Evolutionary conservation across 2,329 filamentous ascomycete species (phyloP).

Genomic region (Intubia oerlemansii): DNA sequence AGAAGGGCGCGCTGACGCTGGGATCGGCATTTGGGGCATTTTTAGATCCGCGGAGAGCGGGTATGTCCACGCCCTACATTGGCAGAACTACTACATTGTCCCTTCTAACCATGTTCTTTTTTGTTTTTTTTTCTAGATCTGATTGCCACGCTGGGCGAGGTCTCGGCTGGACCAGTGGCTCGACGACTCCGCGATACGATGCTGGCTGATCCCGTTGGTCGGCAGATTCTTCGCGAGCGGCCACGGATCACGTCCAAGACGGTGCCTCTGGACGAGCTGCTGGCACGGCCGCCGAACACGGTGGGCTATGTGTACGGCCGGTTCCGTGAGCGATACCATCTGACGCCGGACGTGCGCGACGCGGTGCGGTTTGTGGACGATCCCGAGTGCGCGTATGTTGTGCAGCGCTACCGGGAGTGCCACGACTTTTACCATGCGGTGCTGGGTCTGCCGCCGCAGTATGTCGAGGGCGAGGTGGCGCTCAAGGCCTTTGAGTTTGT

Average conservation of each 20-base stretch:
- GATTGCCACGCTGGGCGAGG: constrained; percentile 83
- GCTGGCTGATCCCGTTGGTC: constrained; percentile 65
- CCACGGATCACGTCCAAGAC: constrained; percentile 70
- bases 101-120: too few species aligned
- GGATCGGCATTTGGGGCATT: constrained; percentile 42
- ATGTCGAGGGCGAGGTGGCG: constrained; percentile 93
- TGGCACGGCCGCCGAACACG: constrained; percentile 46
- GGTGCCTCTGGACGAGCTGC: constrained; percentile 44
- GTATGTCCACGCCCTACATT: too few species aligned
- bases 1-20: constrained; percentile 50
- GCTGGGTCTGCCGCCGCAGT: constrained; percentile 73
- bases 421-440: constrained; percentile 97
- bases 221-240: constrained; percentile 74
- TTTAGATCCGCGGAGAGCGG: constrained; percentile 59
- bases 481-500: constrained; percentile 95
- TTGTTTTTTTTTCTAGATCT: constrained; percentile 43
- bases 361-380: constrained; percentile 81
- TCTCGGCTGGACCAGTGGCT: constrained; percentile 87
- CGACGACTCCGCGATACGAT: constrained; percentile 79
- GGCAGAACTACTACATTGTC: too few species aligned
- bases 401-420: constrained; percentile 93
- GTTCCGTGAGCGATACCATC: constrained; percentile 89
- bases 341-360: constrained; percentile 74
- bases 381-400: constrained; percentile 89
- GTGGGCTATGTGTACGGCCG: constrained; percentile 66